These are phyloP conservation scores for Calocera viscosa DNA, from an alignment of 768 basidiomycete genomes.

Conservation along the genomic window DNA sequence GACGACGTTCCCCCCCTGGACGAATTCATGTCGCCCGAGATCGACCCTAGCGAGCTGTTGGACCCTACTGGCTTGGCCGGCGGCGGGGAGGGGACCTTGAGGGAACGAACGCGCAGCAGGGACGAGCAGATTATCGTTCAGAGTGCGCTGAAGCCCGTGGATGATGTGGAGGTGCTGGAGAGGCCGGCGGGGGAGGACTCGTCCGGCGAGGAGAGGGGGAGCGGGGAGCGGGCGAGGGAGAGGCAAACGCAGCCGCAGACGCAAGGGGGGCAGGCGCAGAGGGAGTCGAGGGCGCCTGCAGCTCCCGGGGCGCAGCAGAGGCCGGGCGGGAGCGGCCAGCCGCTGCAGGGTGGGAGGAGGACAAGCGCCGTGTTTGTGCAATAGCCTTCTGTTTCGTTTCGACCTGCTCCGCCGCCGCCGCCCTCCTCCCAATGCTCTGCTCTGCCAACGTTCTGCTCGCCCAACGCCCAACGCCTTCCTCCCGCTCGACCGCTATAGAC, in stretches of 20 bases:
- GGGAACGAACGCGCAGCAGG: neutral
- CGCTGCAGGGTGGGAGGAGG: no score
- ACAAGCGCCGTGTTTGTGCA: neutral
- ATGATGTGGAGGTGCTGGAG: neutral
- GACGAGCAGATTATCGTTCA: neutral
- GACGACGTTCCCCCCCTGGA: neutral
- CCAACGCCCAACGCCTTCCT: no score
- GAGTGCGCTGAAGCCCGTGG: neutral
- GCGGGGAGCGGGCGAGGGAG: neutral
- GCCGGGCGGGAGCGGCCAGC: no score
- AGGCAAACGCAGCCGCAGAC: no score
- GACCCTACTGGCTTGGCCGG: neutral
- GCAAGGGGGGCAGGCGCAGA: no score
- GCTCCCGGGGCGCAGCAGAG: no score
- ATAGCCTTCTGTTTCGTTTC: no score
- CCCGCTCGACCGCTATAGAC: no score
- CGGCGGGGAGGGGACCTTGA: neutral
- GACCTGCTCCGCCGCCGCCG: no score
- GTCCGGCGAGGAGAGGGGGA: neutral
- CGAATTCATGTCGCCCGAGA: neutral
- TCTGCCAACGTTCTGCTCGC: no score
- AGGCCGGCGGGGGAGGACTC: neutral
- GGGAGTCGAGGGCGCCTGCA: no score
- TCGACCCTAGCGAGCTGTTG: neutral
- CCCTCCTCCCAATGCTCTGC: no score